phyloP scores from a whole-genome alignment of 140 eudicot species.

The Anethum foeniculum region DNA sequence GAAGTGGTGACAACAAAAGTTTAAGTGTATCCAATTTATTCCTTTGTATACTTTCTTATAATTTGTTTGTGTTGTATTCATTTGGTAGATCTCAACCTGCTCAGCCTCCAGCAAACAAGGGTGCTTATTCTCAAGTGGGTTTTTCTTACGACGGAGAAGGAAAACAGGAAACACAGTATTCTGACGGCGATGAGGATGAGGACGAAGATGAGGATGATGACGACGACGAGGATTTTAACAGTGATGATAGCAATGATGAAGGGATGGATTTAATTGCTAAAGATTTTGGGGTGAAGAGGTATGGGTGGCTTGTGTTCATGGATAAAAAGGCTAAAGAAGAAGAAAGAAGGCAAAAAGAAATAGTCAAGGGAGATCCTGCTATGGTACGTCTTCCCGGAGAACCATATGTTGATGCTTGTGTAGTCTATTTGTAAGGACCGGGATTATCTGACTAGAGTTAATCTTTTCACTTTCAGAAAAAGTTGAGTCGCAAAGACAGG shows the following conservation, averaged over 20 bases:
- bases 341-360: constrained; percentile 90
- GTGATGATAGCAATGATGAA: constrained; percentile 98
- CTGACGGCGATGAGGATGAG: constrained; percentile 73
- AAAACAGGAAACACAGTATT: constrained; percentile 59
- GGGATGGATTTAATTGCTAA: constrained; percentile 91
- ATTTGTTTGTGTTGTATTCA: constrained; percentile 1
- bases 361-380: constrained; percentile 94
- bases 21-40: background rate
- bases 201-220: constrained; percentile 79
- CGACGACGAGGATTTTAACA: constrained; percentile 85
- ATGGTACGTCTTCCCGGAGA: constrained; percentile 42
- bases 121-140: constrained; percentile 89
- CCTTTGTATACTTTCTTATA: background rate
- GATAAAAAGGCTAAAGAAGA: constrained; percentile 97
- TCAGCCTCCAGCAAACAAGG: constrained; percentile 66
- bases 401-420: background rate
- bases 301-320: constrained; percentile 97
- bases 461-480: constrained; percentile 44
- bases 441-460: background rate
- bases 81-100: constrained; percentile 44
- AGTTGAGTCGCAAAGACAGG: constrained; percentile 95
- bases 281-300: constrained; percentile 95
- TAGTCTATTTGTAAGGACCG: background rate
- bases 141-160: constrained; percentile 86
- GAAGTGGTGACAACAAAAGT: background rate